Base-by-base conservation (phyloP, 352 stramenopile species). In the Pythium volutum region DNA sequence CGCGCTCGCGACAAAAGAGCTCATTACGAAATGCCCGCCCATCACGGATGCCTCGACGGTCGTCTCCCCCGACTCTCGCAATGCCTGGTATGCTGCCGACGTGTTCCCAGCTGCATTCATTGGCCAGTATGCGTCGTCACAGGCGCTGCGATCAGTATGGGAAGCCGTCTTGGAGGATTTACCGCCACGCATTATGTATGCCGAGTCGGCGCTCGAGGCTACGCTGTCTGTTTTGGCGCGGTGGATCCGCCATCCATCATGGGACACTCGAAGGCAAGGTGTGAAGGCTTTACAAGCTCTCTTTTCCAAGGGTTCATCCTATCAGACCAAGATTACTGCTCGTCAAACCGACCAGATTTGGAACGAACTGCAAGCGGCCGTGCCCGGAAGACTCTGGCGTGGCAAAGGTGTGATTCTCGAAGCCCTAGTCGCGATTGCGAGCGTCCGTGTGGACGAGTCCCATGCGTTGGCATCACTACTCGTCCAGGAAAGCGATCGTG, bases 341-440 rank as follows among this genome's bases (percentile, higher is more conserved):
- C 56, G 71, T 29, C 82, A 88, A 55, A 66, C 74, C 9, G 69
- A 71, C 12, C 70, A 74, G n/a, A 79, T 89, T 20, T 84, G 81
- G 70, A 56, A 63, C 14, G 64, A 81, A 15, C 46, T 93, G 0
- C 53, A 86, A 23, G 57, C 68, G 11, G 65, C 77, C 26, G 75
- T 93, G 10, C 84, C 84, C 7, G 84, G 84, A 3, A 75, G 80
- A 42, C 65, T 93, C 2, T 93, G 84, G 84, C 81, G 69, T 33
- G 82, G 84, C 41, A 93, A 93, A 47, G 84, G 84, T 14, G 76
- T 82, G 20, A 74, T 91, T 31, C 59, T 93, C 10, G 84, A 93
- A 50, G 79, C 84, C 15, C 71, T 93, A 7, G 79, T 88, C 3
- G 67, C 70, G 3, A 66, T 88, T n/a, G 74, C 75, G 4, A 41